Base-by-base conservation (phyloP, 257 asterid genomes). In the Salvia miltiorrhiza region DNA sequence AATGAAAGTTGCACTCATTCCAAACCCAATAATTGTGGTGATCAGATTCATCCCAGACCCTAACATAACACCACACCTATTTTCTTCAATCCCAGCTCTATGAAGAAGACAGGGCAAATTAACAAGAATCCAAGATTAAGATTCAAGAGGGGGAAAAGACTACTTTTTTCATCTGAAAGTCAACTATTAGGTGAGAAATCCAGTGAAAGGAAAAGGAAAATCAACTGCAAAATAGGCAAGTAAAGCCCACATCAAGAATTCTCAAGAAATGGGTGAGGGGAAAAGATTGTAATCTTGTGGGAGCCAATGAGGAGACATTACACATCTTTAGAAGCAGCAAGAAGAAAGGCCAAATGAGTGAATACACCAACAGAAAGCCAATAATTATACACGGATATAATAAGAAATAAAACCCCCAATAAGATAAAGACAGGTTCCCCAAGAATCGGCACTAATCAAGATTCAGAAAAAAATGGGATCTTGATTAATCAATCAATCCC, bases 1-100 rank as follows among this genome's bases (percentile, higher is more conserved):
- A 61, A 92, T 89, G 83, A 92, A 92, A 73, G 96, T 81, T 28
- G 97, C 97, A 82, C 98, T 87, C 97, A 92, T 88, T 28, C 95
- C 96, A 73, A 92, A 90, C 66, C 98, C 98, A 76, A 92, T 78
- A 40, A 92, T 79, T 50, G 98, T 88, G 14, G 98, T 92, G 44
- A 87, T 88, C 62, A 92, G 83, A 90, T 92, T 92, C 96, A 87
- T 81, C 48, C 87, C 86, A 33, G 89, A 78, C 41, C 89, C 94
- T 33, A 85, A 80, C 94, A 87, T 87, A 71, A 64, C 50, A 71
- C 17, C 20, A 26, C 37, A 2, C 63, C 61, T 19, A 24, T 17
- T 37, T 71, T 67, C 64, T 73, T 63, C 64, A 54, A 40, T 19
- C 16, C 72, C 65, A 63, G 77, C 17, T 47, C 8, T 70, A 67